These are phyloP conservation scores for Curvularia hawaiiensis DNA, from an alignment of 2,329 filamentous ascomycete genomes.

Conservation along the genomic window DNA sequence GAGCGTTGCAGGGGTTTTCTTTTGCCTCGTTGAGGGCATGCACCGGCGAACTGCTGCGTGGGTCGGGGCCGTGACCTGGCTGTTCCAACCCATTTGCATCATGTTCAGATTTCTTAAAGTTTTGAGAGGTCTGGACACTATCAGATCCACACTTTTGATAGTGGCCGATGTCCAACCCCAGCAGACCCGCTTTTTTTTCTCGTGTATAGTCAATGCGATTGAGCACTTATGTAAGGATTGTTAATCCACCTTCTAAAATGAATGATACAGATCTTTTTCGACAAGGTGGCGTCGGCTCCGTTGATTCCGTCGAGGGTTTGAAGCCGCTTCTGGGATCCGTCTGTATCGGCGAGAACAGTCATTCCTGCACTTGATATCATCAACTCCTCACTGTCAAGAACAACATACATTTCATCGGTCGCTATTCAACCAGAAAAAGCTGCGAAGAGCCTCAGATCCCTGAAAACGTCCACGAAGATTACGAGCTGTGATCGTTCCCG, in stretches of 20 bases:
- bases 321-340: too few species aligned
- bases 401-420: too few species aligned
- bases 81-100: background rate
- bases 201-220: constrained; percentile 4
- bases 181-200: constrained; percentile 11
- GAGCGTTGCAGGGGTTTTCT: background rate
- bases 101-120: background rate
- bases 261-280: too few species aligned
- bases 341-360: too few species aligned
- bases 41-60: background rate
- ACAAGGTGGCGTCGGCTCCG: too few species aligned
- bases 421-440: background rate
- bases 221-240: constrained; percentile 20
- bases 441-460: background rate
- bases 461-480: background rate
- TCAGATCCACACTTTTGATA: background rate
- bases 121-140: background rate
- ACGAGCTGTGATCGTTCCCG: background rate
- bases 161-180: constrained; percentile 4
- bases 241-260: background rate
- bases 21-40: background rate
- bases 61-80: background rate
- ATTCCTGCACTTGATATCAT: too few species aligned
- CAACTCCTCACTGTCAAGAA: too few species aligned
- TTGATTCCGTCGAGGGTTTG: too few species aligned